Conservation (phyloP, 1,139 yeast species). For the Magnusiomyces tetraspermus region DNA sequence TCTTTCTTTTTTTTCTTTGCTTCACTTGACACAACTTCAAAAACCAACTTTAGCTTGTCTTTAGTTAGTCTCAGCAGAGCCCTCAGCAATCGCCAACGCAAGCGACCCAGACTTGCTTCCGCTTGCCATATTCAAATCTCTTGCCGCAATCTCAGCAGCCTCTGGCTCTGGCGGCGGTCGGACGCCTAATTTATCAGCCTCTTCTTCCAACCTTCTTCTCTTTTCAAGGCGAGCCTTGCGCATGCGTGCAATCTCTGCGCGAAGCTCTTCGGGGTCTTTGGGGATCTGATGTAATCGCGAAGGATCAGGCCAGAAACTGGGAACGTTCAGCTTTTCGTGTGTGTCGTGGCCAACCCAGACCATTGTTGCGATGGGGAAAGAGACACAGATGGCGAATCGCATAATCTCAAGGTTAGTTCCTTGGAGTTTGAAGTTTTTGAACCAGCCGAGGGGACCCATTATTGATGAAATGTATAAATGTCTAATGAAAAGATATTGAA, state of each 20-base stretch:
- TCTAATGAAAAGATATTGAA: too few species aligned
- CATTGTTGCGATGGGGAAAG: slow-evolving; percentile 84
- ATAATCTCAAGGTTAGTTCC: slow-evolving; percentile 16
- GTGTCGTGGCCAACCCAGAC: slow-evolving; percentile 86
- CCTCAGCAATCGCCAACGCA: neutral
- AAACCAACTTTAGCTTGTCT: too few species aligned
- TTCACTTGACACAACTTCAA: too few species aligned
- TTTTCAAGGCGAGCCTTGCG: slow-evolving; percentile 64
- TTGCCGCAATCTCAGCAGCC: neutral
- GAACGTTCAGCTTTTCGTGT: slow-evolving; percentile 77
- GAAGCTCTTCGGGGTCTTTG: slow-evolving; percentile 84
- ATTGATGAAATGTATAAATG: too few species aligned
- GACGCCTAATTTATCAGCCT: slow-evolving; percentile 44
- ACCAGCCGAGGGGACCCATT: neutral
- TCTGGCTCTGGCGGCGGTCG: slow-evolving; percentile 1
- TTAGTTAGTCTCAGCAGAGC: slow-evolving; percentile 1
- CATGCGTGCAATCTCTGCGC: slow-evolving; percentile 84
- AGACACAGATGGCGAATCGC: slow-evolving; percentile 72
- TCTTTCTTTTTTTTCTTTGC: too few species aligned
- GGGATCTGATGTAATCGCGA: slow-evolving; percentile 83
- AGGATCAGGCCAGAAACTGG: slow-evolving; percentile 98
- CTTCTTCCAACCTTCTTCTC: slow-evolving; percentile 63
- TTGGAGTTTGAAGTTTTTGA: slow-evolving; percentile 12
- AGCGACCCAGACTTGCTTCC: neutral
- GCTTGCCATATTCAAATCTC: neutral